Base-by-base conservation (phyloP, 2,329 filamentous ascomycete species). In the Fusarium continuum region DNA sequence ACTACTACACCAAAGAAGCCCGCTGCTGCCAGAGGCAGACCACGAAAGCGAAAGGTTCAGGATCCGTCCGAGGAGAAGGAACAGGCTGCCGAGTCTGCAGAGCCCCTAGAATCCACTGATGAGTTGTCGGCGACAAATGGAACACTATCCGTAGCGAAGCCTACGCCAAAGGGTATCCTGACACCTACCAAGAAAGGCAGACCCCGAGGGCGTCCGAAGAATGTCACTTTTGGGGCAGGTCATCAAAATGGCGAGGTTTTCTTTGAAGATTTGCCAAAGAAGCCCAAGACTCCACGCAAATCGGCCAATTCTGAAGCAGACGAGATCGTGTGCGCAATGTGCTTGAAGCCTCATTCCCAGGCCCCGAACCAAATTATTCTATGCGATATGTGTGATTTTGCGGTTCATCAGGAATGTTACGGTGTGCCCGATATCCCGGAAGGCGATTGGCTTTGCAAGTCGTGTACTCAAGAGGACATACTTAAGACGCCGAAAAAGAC, bases 371-470 rank as follows among this genome's bases (percentile, higher is more conserved):
- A 87, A 68, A 89, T 89, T 28, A 77, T 89, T 8, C 81, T 89
- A 29, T 89, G 87, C 74, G 87, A 89, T 64, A 82, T 81, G 48
- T 89, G 87, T 76, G 84, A 89, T 70, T 80, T 82, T 73, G 83
- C 84, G 1, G 84, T 85, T 35, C 87, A 89, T 65, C 85, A 88
- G 68, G 78, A 82, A 64, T 89, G 87, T 71, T 87, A 87, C 65
- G 76, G 81, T 22, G 76, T 89, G 29, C 75, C 79, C 1, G 79
- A 81, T 35, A 83, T 89, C 29, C 87, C 87, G 2, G 79, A 84
- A 43, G 86, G 84, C 7, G 86, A 89, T 56, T 89, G 87, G 87
- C 76, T 87, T 39, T 89, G 87, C 73, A 81, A 80, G 60, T 80
- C 79, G 35, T 89, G 87, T 69, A 74, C 78, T 3, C 79, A 82